phyloP scores from a whole-genome alignment of 2,329 filamentous ascomycete species.

The Diaporthe humulicola region DNA sequence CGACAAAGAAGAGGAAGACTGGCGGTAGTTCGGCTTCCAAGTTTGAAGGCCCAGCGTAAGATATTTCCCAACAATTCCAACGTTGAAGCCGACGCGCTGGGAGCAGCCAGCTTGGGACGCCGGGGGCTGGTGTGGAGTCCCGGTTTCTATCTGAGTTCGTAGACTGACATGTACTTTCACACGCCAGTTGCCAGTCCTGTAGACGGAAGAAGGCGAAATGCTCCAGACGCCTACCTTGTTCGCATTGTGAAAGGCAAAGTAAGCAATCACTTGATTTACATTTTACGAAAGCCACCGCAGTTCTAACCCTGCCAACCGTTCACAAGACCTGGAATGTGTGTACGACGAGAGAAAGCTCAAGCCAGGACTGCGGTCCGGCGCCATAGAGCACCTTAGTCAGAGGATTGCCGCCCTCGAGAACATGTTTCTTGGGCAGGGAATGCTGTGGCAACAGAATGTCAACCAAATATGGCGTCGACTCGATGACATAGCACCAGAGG shows the following conservation, averaged over 20 bases:
- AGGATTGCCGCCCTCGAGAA: constrained; percentile 50
- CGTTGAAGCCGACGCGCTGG: neutral
- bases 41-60: constrained; percentile 15
- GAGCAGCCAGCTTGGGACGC: neutral
- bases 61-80: too few species aligned
- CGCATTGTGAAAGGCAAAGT: constrained; percentile 54
- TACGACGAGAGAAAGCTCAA: constrained; percentile 51
- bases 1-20: constrained; percentile 7
- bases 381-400: constrained; percentile 52
- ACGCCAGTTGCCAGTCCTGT: constrained; percentile 53
- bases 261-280: constrained; percentile 22
- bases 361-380: constrained; percentile 51
- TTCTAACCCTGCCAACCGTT: neutral
- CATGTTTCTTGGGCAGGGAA: constrained; percentile 54
- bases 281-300: too few species aligned
- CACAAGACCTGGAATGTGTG: constrained; percentile 47
- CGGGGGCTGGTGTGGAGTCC: neutral
- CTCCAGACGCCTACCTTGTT: constrained; percentile 57
- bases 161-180: neutral
- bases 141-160: neutral
- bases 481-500: neutral
- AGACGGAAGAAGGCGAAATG: constrained; percentile 61
- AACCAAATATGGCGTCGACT: constrained; percentile 42
- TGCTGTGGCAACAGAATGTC: constrained; percentile 50
- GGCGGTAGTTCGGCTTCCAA: neutral